Evolutionary conservation across 1,284 basidiomycete genomes (phyloP).

Genomic region (Ganoderma boninense): DNA sequence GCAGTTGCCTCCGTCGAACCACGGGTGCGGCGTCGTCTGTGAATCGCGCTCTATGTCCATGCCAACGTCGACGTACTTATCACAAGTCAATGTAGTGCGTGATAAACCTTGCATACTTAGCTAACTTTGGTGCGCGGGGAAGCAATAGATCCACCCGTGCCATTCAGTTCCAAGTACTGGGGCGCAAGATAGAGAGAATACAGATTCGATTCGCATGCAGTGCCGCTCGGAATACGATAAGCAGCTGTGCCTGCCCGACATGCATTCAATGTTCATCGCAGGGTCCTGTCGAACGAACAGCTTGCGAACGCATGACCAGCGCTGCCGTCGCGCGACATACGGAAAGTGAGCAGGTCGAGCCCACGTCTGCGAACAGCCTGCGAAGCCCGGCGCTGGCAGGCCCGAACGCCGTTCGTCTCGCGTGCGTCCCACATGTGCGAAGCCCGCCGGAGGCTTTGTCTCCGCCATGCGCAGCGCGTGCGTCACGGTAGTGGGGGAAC

Average conservation of each 20-base stretch:
- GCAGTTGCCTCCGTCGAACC: constrained; percentile 1
- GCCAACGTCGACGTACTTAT: neutral
- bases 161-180: constrained; percentile 6
- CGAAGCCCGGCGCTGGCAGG: constrained; percentile 9
- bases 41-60: constrained; percentile 1
- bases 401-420: constrained; percentile 21
- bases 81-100: neutral
- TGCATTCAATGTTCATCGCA: neutral
- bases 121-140: neutral
- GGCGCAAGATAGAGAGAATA: neutral
- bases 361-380: neutral
- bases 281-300: neutral
- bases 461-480: neutral
- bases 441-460: neutral
- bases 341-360: too few relatives aligned
- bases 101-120: neutral
- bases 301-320: neutral
- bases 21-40: neutral
- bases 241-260: neutral
- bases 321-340: neutral
- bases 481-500: neutral
- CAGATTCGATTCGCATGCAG: constrained; percentile 3
- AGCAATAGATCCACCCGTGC: constrained; percentile 17
- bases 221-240: neutral
- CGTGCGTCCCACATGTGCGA: constrained; percentile 18